Percentiles rank a stretch among this genome's conserved stretches.
Conservation (phyloP, 2,329 filamentous ascomycete genomes). For the Verticillium isaacii region DNA sequence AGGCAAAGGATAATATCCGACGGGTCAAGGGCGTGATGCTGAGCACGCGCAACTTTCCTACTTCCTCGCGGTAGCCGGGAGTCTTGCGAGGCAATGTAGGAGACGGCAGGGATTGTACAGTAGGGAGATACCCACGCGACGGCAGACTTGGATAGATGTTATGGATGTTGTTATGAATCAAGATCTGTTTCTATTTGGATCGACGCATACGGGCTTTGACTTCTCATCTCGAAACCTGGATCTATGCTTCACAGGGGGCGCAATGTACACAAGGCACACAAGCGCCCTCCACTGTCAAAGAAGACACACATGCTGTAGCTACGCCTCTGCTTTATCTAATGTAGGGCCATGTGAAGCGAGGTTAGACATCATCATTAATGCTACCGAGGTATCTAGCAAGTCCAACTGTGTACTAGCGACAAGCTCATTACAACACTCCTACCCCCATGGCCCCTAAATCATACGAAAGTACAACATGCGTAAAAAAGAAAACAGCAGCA, state of each 20-base stretch:
- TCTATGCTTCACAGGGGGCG: too few species aligned
- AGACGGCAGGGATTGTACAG: neutral
- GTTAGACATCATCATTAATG: too few species aligned
- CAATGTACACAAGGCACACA: too few species aligned
- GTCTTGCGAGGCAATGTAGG: neutral
- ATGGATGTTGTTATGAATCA: neutral
- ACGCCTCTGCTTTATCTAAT: too few species aligned
- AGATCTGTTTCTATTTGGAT: neutral
- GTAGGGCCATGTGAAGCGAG: too few species aligned
- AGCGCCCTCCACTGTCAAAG: too few species aligned
- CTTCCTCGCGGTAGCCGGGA: slow-evolving; percentile 23
- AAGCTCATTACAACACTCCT: neutral
- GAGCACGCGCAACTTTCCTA: slow-evolving; percentile 69
- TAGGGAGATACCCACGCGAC: neutral
- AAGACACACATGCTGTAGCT: too few species aligned
- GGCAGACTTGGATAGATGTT: neutral
- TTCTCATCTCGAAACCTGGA: too few species aligned
- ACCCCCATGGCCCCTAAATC: too few species aligned
- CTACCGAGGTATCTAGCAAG: neutral
- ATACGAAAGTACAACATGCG: too few species aligned
- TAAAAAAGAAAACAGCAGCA: too few species aligned
- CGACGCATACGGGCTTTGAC: too few species aligned
- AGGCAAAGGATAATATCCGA: slow-evolving; percentile 69
- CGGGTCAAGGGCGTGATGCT: slow-evolving; percentile 75
- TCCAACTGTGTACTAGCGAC: neutral